phyloP scores from a whole-genome alignment of 1,139 yeast species.

The Ashbya aceris region DNA sequence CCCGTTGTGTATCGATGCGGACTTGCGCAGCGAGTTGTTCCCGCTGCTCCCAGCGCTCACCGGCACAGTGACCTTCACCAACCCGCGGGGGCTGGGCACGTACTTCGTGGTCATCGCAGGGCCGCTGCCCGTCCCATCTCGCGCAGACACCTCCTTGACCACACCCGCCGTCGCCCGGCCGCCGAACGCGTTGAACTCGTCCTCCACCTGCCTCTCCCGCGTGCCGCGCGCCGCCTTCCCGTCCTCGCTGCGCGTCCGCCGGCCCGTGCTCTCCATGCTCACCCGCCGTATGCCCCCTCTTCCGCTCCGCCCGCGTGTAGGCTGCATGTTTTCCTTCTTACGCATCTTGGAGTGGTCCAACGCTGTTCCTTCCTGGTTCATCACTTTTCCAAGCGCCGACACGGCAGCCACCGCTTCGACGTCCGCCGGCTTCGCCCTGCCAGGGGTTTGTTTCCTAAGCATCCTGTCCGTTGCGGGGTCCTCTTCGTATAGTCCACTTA shows the following conservation, averaged over 20 bases:
- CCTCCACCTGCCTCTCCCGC: slow-evolving; percentile 4
- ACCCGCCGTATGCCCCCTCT: too few species aligned
- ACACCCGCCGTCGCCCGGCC: slow-evolving; percentile 18
- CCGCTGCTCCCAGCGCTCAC: slow-evolving; percentile 7
- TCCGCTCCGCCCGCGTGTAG: too few species aligned
- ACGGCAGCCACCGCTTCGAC: slow-evolving; percentile 41
- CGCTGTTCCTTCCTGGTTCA: slow-evolving; percentile 24
- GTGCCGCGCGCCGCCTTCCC: not conserved
- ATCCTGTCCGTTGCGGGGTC: too few species aligned
- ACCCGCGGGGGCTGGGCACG: slow-evolving; percentile 41
- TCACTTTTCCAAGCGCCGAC: slow-evolving; percentile 32
- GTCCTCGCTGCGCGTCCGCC: slow-evolving; percentile 7
- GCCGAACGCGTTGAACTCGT: slow-evolving; percentile 24
- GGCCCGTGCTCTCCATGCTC: too few species aligned
- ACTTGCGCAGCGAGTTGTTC: slow-evolving; percentile 3
- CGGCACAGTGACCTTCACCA: slow-evolving; percentile 39
- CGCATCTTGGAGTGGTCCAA: slow-evolving; percentile 20
- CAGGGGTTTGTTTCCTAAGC: too few species aligned
- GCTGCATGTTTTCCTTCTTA: too few species aligned
- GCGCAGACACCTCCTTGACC: slow-evolving; percentile 6
- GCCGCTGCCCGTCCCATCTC: slow-evolving; percentile 8
- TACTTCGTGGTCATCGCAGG: slow-evolving; percentile 35
- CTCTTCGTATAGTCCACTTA: too few species aligned
- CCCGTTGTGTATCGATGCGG: slow-evolving; percentile 9
- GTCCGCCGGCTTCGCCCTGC: slow-evolving; percentile 12